These are phyloP conservation scores for Ceratobasidium sp. DNA, from an alignment of 1,284 basidiomycete genomes.

Conservation along the genomic window DNA sequence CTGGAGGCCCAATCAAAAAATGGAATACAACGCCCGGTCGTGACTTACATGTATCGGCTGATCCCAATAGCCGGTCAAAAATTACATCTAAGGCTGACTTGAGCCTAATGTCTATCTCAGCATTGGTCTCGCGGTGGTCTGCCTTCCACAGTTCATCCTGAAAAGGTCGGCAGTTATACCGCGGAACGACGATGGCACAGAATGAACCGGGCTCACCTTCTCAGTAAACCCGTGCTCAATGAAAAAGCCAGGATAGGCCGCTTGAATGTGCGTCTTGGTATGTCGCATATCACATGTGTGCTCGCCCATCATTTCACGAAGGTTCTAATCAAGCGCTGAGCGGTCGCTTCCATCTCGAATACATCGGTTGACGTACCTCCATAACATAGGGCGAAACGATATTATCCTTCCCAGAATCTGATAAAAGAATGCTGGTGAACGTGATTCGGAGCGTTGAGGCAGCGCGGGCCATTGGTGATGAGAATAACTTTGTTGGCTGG, in stretches of 20 bases:
- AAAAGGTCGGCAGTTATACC: no score
- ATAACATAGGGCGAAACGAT: slow-evolving; percentile 60
- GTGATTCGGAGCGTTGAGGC: slow-evolving; percentile 76
- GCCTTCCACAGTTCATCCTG: slow-evolving; percentile 75
- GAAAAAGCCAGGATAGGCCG: slow-evolving; percentile 70
- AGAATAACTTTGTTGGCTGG: slow-evolving; percentile 71
- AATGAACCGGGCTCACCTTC: slow-evolving; percentile 53
- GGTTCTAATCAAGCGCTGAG: slow-evolving; percentile 62
- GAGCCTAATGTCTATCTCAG: slow-evolving; percentile 67
- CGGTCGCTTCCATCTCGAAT: neutral
- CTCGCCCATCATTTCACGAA: slow-evolving; percentile 75
- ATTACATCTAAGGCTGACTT: slow-evolving; percentile 71
- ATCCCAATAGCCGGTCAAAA: slow-evolving; percentile 61
- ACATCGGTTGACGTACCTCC: slow-evolving; percentile 62
- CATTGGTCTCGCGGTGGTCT: slow-evolving; percentile 73
- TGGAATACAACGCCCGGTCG: neutral
- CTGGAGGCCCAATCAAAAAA: slow-evolving; percentile 55
- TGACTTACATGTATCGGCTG: slow-evolving; percentile 65
- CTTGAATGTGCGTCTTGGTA: slow-evolving; percentile 66
- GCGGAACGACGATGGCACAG: neutral
- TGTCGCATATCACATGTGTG: slow-evolving; percentile 82
- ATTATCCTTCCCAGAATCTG: slow-evolving; percentile 49
- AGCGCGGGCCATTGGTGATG: slow-evolving; percentile 81
- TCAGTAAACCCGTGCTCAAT: slow-evolving; percentile 80
- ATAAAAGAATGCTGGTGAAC: slow-evolving; percentile 63